Base-by-base conservation (phyloP, 2,329 filamentous ascomycete genomes). In the Paracorniculantispora psalliotae region DNA sequence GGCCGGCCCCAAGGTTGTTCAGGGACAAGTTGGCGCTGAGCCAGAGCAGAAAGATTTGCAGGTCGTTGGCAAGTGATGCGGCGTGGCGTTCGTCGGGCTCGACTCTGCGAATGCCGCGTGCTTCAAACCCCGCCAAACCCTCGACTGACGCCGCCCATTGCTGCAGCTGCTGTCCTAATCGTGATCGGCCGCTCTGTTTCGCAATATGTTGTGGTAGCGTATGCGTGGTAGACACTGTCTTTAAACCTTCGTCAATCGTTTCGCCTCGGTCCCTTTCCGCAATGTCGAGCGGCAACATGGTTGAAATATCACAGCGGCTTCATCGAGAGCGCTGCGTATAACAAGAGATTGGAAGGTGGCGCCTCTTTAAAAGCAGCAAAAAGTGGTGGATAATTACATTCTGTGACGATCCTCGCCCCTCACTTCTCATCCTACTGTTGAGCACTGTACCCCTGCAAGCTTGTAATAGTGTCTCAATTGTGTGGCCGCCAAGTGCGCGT, bases 1-100 rank as follows among this genome's bases (percentile, higher is more conserved):
- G 83, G 48, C 89, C 90, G 59, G 92, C 87, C 51, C 90, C 88
- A 13, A 78, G 65, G 60, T 78, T 78, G 64, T 77, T 78, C 58
- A 73, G 66, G 0, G 76, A 75, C 46, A 77, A 68, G 60, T 78
- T 78, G 61, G 75, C 74, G 58, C 74, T 73, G 62, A 77, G 77
- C 75, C 76, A 78, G 37, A 78, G 66, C 28, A 77, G 60, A 6
- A 72, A 71, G 26, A 77, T 69, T 56, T 76, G 74, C 2, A 75
- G 49, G 37, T 77, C 73, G n/a, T 68, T 67, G 33, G 68, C 61
- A 7, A 61, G 59, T 0, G 72, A 75, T 0, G 72, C 60, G 1
- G 66, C 62, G 25, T 72, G 70, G 12, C 74, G 69, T 41, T 76
- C 73, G 1, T 70, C 67, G 1, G 73, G 69, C 0, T 66, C 67